A percentile compares a stretch with the other conserved stretches of the same genome.
Conservation (phyloP, 345 rosid species). For the Balakata baccata region DNA sequence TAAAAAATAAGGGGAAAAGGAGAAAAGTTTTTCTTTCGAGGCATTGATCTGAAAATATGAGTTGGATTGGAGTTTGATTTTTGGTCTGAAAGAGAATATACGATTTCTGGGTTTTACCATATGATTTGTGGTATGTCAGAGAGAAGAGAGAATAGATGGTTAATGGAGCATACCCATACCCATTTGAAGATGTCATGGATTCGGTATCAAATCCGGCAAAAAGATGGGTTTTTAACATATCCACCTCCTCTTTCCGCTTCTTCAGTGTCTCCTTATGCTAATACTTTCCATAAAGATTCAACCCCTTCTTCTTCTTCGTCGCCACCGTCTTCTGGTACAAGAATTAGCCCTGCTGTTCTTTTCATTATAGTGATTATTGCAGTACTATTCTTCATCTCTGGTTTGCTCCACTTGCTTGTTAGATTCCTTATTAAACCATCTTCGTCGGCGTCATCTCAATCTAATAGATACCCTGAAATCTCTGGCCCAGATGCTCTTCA, state of each 20-base stretch:
- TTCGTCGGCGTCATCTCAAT: conserved; percentile 14
- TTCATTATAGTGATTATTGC: conserved; percentile 32
- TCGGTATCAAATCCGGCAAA: conserved; percentile 19
- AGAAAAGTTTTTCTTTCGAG: background rate
- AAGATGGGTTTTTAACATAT: conserved; percentile 17
- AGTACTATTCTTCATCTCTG: conserved; percentile 28
- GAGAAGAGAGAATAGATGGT: conserved; percentile 14
- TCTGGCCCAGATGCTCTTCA: conserved; percentile 24
- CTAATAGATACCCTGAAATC: conserved; percentile 18
- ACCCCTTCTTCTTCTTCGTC: background rate
- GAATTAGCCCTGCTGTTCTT: conserved; percentile 31
- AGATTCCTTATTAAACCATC: conserved; percentile 31
- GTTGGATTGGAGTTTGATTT: conserved; percentile 11
- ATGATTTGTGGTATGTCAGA: conserved; percentile 14
- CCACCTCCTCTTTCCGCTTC: conserved; percentile 23
- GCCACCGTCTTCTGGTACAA: conserved; percentile 22
- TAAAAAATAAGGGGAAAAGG: background rate
- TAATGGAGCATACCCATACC: conserved; percentile 16
- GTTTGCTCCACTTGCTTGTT: conserved; percentile 32
- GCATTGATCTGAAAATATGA: conserved; percentile 13
- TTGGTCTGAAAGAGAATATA: conserved; percentile 5
- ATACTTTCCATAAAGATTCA: conserved; percentile 18
- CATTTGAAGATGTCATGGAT: conserved; percentile 28
- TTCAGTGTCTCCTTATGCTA: conserved; percentile 10
- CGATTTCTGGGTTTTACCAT: background rate